Evolutionary conservation across 2,329 filamentous ascomycete species (phyloP), one percentile per base, ranked within the genome.

Genomic region (Metarhizium anisopliae): DNA sequence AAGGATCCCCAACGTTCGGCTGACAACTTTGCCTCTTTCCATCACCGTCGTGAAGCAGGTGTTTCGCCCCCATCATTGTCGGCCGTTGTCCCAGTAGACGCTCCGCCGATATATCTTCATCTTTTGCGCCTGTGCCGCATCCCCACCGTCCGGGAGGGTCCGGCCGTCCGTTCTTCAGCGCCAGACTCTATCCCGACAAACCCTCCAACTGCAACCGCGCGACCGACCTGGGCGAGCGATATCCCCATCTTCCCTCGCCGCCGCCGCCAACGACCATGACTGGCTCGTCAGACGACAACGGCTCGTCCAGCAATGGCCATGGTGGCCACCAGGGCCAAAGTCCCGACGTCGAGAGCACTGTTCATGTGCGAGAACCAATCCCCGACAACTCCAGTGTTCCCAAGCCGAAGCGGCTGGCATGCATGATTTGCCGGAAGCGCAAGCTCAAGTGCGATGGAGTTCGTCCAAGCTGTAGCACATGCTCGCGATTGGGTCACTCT

Each of bases 381-480:
- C 69, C 71, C 59, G 79, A 80, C 62, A 84, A 85, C 60, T 70
- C 74, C 51, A 77, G 71, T 63, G 77, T 90, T 25, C 86, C 88
- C 52, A 89, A 89, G 65, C 85, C 86, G n/a, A 97, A 97, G 77
- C 84, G 93, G 62, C 88, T 97, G 64, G 94, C 94, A 42, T 99
- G 94, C 70, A 89, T 96, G 67, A 85, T 97, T 59, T 99, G 94
- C 69, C 81, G 93, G 64, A 94, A 92, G 73, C 82, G 93, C 68
- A 97, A 97, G 74, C 77, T 96, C 62, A 87, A 88, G 72, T 96
- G 92, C 71, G 92, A 96, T 69, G 91, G 91, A 42, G 76, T 81
- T 54, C 85, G 88, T 60, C 92, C 92, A 25, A 90, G 87, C 62
- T 96, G 92, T 68, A 90, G 87, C 64, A 96, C 91, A 30, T 96